Percentiles rank a stretch among this genome's conserved stretches.
These are phyloP conservation scores for Boletus pseudo-olivaceus DNA, from an alignment of 768 basidiomycete species.

Conservation along the genomic window DNA sequence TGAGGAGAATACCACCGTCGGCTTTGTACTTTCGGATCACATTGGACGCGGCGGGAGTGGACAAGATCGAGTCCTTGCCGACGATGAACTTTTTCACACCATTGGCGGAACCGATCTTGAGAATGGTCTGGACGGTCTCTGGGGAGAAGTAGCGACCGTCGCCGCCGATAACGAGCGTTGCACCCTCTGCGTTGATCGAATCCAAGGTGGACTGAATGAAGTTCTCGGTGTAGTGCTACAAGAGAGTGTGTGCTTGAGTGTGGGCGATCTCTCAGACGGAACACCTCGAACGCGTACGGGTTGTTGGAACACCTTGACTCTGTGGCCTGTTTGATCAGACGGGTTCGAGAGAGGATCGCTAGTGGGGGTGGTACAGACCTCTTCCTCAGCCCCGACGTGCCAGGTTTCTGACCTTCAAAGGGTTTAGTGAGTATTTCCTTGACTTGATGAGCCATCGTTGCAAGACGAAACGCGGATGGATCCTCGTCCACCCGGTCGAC, in stretches of 20 bases:
- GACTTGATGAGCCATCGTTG: conserved; percentile 43
- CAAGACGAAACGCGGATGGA: not conserved
- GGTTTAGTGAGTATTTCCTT: conserved; percentile 79
- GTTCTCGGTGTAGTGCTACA: conserved; percentile 97
- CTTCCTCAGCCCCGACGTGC: conserved; percentile 96
- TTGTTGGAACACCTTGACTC: conserved; percentile 98
- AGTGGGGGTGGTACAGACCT: conserved; percentile 51
- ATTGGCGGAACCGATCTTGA: conserved; percentile 92
- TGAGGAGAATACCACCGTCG: conserved; percentile 93
- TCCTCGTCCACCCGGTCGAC: not conserved
- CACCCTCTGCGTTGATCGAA: conserved; percentile 76
- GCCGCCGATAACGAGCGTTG: conserved; percentile 92
- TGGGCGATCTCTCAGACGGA: not conserved
- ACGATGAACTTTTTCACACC: conserved; percentile 90
- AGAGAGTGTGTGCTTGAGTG: conserved; percentile 18
- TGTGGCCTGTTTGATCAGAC: conserved; percentile 32
- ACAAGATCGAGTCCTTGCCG: conserved; percentile 87
- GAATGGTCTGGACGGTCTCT: conserved; percentile 85
- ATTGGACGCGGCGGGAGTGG: conserved; percentile 96
- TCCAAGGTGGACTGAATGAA: conserved; percentile 93
- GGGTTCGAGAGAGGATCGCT: conserved; percentile 16
- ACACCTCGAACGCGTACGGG: conserved; percentile 51
- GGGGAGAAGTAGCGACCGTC: conserved; percentile 93
- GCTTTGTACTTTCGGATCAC: conserved; percentile 96
- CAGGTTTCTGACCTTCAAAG: conserved; percentile 93